Evolutionary conservation across 805 yeast genomes (phyloP).

Genomic region (Torulaspora franciscae): DNA sequence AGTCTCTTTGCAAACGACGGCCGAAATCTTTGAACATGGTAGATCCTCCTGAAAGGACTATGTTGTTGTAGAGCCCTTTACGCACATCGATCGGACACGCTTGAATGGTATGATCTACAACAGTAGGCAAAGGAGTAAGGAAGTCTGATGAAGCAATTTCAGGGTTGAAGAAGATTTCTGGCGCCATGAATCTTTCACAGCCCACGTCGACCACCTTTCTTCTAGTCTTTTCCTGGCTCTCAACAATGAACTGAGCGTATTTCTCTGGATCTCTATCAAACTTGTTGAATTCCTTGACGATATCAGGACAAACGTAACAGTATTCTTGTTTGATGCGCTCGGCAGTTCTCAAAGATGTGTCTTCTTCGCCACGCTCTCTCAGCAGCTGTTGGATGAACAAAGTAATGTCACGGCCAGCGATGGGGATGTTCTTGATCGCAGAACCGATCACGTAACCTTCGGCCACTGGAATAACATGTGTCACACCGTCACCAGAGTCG

Average conservation of each 20-base stretch:
- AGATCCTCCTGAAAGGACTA: slow-evolving; percentile 95
- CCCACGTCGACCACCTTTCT: slow-evolving; percentile 83
- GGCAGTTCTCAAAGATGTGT: slow-evolving; percentile 90
- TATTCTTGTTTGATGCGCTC: slow-evolving; percentile 94
- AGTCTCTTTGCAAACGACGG: slow-evolving; percentile 92
- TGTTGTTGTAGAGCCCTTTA: slow-evolving; percentile 90
- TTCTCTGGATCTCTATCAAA: slow-evolving; percentile 91
- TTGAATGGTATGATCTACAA: slow-evolving; percentile 92
- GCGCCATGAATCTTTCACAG: slow-evolving; percentile 95
- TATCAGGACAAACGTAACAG: slow-evolving; percentile 96
- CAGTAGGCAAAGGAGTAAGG: slow-evolving; percentile 92
- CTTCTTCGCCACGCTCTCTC: slow-evolving; percentile 95
- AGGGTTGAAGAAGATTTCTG: slow-evolving; percentile 98
- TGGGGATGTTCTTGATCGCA: slow-evolving; percentile 94
- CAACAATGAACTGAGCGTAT: slow-evolving; percentile 89
- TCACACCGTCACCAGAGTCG: slow-evolving; percentile 98
- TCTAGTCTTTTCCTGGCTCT: slow-evolving; percentile 63
- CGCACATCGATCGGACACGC: slow-evolving; percentile 96
- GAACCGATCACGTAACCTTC: slow-evolving; percentile 98
- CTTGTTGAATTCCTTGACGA: slow-evolving; percentile 91
- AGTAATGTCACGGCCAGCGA: slow-evolving; percentile 98
- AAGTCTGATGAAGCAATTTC: slow-evolving; percentile 95
- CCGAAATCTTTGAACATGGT: slow-evolving; percentile 99
- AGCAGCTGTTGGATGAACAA: slow-evolving; percentile 85
- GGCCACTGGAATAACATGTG: slow-evolving; percentile 98